Evolutionary conservation across 352 stramenopile species (phyloP).

Genomic region (Pythium aristosporum): DNA sequence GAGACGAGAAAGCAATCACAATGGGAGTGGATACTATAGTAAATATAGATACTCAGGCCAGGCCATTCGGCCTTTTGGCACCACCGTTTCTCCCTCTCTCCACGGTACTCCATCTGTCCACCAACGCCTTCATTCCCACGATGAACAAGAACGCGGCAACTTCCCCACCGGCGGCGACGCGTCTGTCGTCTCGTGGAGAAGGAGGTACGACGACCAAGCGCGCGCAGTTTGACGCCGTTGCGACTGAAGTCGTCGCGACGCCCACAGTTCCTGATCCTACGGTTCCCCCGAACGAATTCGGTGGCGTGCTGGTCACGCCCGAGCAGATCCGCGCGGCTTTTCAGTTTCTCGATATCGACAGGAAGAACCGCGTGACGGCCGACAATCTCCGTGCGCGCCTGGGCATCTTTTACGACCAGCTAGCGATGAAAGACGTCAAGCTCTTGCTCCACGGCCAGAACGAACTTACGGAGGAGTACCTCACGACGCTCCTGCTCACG

Average conservation of each 20-base stretch:
- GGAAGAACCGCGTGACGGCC: conserved; percentile 76
- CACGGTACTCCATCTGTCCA: no score
- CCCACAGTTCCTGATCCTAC: not conserved
- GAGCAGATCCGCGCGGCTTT: conserved; percentile 87
- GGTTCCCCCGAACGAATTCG: conserved; percentile 38
- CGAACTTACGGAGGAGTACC: conserved; percentile 69
- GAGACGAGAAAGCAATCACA: no score
- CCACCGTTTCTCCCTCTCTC: no score
- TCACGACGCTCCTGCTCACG: conserved; percentile 76
- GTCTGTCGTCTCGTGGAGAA: not conserved
- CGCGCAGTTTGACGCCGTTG: not conserved
- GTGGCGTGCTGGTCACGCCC: conserved; percentile 79
- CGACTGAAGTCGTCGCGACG: not conserved
- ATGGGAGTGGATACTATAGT: no score
- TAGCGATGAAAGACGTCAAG: conserved; percentile 78
- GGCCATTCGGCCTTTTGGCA: no score
- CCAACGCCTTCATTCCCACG: no score
- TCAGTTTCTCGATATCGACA: conserved; percentile 89
- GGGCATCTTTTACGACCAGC: conserved; percentile 86
- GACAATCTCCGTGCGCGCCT: conserved; percentile 77
- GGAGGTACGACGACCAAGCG: not conserved
- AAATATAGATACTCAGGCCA: no score
- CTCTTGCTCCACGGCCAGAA: conserved; percentile 86
- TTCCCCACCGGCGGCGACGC: not conserved
- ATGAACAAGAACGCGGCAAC: no score